A percentile compares a stretch with the other conserved stretches of the same genome.
These are phyloP conservation scores for Akanthomyces muscarius DNA, from an alignment of 2,329 filamentous ascomycete species.

Conservation along the genomic window DNA sequence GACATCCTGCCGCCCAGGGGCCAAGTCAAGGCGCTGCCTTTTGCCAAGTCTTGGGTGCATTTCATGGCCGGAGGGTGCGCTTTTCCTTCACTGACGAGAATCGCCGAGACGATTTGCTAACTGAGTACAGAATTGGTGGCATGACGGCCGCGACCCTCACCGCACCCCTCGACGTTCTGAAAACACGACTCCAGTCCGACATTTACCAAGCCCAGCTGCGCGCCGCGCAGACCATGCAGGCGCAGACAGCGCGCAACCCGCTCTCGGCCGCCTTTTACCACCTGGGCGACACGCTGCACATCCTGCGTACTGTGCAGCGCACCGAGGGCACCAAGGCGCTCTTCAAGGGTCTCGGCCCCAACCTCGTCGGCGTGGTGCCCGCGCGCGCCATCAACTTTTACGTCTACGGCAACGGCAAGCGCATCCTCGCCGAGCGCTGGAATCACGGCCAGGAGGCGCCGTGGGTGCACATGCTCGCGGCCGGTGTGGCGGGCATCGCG, in stretches of 20 bases:
- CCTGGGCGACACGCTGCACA: slow-evolving; percentile 80
- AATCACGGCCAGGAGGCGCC: slow-evolving; percentile 66
- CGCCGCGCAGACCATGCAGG: slow-evolving; percentile 58
- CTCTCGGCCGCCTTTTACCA: slow-evolving; percentile 66
- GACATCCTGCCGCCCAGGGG: slow-evolving; percentile 30
- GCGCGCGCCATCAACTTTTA: slow-evolving; percentile 92
- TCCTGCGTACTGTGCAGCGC: slow-evolving; percentile 74
- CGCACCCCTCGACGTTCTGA: slow-evolving; percentile 87
- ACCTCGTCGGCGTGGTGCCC: slow-evolving; percentile 83
- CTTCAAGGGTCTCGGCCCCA: slow-evolving; percentile 90
- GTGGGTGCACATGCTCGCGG: slow-evolving; percentile 74
- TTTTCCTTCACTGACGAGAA: not conserved
- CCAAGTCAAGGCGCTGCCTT: slow-evolving; percentile 42
- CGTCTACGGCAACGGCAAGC: slow-evolving; percentile 88
- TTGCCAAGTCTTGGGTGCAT: slow-evolving; percentile 83
- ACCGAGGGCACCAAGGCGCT: slow-evolving; percentile 80
- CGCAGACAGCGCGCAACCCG: slow-evolving; percentile 58
- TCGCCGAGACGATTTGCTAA: slow-evolving; percentile 19
- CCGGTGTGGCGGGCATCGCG: slow-evolving; percentile 72
- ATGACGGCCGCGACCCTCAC: slow-evolving; percentile 93
- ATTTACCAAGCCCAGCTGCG: slow-evolving; percentile 85
- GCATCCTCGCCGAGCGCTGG: slow-evolving; percentile 69
- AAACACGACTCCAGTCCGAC: slow-evolving; percentile 88
- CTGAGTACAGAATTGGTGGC: slow-evolving; percentile 64
- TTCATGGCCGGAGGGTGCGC: slow-evolving; percentile 84